A percentile compares a stretch with the other conserved stretches of the same genome.
phyloP scores from a whole-genome alignment of 345 rosid species.

The Hibiscus mutabilis region DNA sequence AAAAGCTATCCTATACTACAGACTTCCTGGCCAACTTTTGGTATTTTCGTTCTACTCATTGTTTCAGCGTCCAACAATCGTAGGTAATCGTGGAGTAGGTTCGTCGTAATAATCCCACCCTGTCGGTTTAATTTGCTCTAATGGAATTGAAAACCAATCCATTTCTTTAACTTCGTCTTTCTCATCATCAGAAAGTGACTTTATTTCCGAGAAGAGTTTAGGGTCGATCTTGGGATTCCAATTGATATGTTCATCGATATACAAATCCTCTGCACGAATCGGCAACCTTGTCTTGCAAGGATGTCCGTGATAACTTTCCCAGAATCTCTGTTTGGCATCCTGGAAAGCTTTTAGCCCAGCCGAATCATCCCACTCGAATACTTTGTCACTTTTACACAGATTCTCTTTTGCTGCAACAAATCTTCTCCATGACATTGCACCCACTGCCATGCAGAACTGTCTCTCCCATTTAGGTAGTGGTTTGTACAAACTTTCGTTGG shows the following conservation, averaged over 20 bases:
- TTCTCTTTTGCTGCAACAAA: neutral
- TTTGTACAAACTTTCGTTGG: neutral
- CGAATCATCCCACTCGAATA: neutral
- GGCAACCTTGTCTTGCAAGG: neutral
- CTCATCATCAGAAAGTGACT: neutral
- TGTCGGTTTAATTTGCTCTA: neutral
- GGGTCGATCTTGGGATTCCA: neutral
- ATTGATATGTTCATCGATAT: neutral
- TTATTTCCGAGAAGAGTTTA: neutral
- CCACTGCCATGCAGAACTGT: neutral
- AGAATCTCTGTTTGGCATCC: neutral
- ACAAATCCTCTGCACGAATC: neutral
- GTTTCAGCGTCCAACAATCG: neutral
- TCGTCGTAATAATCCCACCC: neutral
- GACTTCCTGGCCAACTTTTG: neutral
- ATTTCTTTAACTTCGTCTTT: neutral
- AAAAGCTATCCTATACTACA: neutral
- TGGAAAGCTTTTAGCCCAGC: neutral
- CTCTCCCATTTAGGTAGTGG: constrained; percentile 5
- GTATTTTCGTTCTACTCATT: neutral
- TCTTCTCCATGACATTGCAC: neutral
- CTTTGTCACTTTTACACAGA: neutral
- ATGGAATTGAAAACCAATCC: neutral
- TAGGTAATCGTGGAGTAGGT: neutral
- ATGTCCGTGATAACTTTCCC: neutral